phyloP scores from a whole-genome alignment of 345 rosid species.

The Gossypium thurberi region DNA sequence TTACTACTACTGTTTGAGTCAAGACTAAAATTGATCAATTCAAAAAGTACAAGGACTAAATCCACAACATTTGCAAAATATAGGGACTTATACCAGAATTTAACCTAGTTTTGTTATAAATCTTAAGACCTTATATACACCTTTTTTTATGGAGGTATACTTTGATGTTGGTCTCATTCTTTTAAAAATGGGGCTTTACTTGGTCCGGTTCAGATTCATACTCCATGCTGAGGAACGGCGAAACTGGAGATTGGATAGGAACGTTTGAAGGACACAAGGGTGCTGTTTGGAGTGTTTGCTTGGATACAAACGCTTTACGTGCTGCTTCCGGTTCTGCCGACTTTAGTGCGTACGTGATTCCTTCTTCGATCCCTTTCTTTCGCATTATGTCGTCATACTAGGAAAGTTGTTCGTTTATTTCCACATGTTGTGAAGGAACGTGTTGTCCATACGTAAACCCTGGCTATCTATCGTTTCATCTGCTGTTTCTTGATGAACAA shows the following conservation, averaged over 20 bases:
- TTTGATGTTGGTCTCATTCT: too few relatives aligned
- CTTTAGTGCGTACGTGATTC: conserved; percentile 64
- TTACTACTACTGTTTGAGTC: too few relatives aligned
- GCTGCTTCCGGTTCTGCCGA: conserved; percentile 98
- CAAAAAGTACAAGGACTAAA: too few relatives aligned
- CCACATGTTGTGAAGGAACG: neutral
- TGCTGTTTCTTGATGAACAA: neutral
- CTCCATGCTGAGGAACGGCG: conserved; percentile 97
- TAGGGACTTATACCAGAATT: too few relatives aligned
- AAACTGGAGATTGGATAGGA: conserved; percentile 98
- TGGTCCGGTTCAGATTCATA: conserved; percentile 53
- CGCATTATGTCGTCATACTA: too few relatives aligned
- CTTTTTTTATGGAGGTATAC: too few relatives aligned
- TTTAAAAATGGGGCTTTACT: too few relatives aligned
- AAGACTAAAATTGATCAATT: too few relatives aligned
- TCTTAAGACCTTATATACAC: neutral
- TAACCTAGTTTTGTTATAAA: too few relatives aligned
- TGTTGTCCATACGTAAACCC: neutral
- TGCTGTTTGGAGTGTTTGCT: conserved; percentile 93
- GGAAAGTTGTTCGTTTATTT: too few relatives aligned
- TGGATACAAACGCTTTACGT: conserved; percentile 76
- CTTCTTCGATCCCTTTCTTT: neutral
- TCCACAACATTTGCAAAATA: too few relatives aligned
- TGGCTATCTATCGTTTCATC: too few relatives aligned
- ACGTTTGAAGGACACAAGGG: conserved; percentile 98